Conservation (phyloP, 2,329 filamentous ascomycete species). For the Colletotrichum graminicola region DNA sequence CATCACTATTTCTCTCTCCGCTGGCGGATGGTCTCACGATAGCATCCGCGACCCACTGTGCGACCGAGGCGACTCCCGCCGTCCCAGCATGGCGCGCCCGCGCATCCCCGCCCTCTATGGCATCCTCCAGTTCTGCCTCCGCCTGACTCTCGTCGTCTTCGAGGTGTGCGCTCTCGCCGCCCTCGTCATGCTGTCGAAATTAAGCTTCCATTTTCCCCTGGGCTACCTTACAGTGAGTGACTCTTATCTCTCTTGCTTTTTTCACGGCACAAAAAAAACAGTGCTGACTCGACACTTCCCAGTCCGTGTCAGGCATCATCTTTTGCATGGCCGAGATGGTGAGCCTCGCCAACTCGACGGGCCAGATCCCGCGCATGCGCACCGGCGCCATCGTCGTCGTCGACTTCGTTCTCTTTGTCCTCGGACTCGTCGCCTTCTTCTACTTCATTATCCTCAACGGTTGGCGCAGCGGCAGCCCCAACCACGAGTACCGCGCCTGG, state of each 20-base stretch:
- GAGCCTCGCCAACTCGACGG: conserved; percentile 43
- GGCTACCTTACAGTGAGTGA: conserved; percentile 41
- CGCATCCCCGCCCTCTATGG: conserved; percentile 42
- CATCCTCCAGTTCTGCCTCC: conserved; percentile 44
- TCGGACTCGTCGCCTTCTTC: conserved; percentile 44
- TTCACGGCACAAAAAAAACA: neutral
- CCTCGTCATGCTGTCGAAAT: conserved; percentile 40
- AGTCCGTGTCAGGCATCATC: conserved; percentile 54
- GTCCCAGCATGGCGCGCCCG: conserved; percentile 39
- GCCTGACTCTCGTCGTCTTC: conserved; percentile 41
- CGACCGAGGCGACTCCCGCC: conserved; percentile 13
- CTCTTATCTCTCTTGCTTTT: neutral
- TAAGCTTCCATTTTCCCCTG: conserved; percentile 38
- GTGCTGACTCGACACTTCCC: neutral
- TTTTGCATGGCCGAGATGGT: conserved; percentile 56
- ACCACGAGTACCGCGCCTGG: conserved; percentile 35
- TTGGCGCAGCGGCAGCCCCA: conserved; percentile 38
- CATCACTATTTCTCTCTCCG: neutral
- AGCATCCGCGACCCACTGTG: conserved; percentile 16
- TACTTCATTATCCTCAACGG: conserved; percentile 43
- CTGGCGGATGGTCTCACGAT: conserved; percentile 36
- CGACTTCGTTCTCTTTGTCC: conserved; percentile 42
- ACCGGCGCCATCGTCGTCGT: conserved; percentile 39
- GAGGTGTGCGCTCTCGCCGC: conserved; percentile 43
- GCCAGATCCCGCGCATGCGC: conserved; percentile 42